Evolutionary conservation across 2,329 filamentous ascomycete genomes (phyloP).

Genomic region (Juglanconis sp.): DNA sequence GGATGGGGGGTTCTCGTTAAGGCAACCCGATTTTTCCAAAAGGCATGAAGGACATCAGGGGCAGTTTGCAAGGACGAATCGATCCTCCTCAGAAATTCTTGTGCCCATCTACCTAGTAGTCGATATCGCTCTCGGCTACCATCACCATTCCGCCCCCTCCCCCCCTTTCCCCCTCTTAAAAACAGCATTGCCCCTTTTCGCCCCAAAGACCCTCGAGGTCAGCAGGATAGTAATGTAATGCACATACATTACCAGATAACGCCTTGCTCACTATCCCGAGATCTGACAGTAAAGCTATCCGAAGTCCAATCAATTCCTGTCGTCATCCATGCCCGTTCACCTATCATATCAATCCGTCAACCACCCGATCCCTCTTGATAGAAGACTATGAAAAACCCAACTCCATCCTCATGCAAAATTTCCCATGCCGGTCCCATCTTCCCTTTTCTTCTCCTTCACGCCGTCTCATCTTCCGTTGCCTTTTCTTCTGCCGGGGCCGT

Average conservation of each 20-base stretch:
- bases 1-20: no score
- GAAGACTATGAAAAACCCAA: background rate
- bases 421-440: background rate
- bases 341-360: conserved; percentile 1
- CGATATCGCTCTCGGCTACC: no score
- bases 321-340: background rate
- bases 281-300: background rate
- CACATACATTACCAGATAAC: background rate
- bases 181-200: no score
- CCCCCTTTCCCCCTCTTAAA: no score
- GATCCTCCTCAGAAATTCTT: no score
- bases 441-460: background rate
- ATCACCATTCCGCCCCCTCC: no score
- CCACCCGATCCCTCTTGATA: background rate
- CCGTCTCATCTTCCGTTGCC: conserved; percentile 72
- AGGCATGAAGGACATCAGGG: no score
- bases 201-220: background rate
- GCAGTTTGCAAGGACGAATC: no score
- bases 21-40: no score
- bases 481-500: background rate
- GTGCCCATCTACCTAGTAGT: no score
- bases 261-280: background rate
- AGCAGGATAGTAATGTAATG: background rate
- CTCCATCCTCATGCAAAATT: background rate
- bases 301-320: background rate